Evolutionary conservation across 2,329 filamentous ascomycete genomes (phyloP).

Genomic region (Ophiostoma quercus): DNA sequence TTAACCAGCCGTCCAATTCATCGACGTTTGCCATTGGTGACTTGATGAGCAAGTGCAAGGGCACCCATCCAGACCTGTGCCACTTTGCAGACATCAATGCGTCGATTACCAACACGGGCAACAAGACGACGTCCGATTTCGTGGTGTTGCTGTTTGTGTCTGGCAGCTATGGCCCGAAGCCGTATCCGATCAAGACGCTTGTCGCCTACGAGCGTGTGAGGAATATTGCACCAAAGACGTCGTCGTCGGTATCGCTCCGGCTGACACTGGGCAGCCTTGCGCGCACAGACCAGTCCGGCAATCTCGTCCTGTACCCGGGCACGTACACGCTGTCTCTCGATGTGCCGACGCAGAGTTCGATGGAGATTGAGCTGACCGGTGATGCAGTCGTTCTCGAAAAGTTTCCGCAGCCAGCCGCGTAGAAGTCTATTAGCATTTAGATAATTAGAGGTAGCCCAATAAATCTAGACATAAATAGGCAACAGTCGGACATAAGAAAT

Average conservation of each 20-base stretch:
- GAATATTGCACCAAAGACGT: background rate
- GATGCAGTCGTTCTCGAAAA: background rate
- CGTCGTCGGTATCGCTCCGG: background rate
- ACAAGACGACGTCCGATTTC: too few species aligned
- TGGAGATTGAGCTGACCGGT: slow-evolving; percentile 38
- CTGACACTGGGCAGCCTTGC: background rate
- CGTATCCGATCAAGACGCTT: background rate
- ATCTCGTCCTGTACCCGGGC: slow-evolving; percentile 50
- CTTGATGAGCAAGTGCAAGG: too few species aligned
- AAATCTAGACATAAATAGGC: background rate
- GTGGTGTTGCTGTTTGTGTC: too few species aligned
- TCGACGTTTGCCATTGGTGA: too few species aligned
- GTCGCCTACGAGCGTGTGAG: background rate
- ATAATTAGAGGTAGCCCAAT: too few species aligned
- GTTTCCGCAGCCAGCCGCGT: background rate
- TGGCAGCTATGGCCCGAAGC: too few species aligned
- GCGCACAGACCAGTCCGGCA: slow-evolving; percentile 34
- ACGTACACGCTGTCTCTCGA: slow-evolving; percentile 46
- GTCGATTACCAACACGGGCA: too few species aligned
- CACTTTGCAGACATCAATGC: too few species aligned
- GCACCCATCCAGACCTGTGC: too few species aligned
- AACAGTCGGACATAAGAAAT: background rate
- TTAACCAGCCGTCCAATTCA: too few species aligned
- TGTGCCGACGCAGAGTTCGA: slow-evolving; percentile 37
- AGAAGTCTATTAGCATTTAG: background rate